Evolutionary conservation across 352 stramenopile species (phyloP), one percentile per base, ranked within the genome.

Genomic region (Pythium myriotylum): DNA sequence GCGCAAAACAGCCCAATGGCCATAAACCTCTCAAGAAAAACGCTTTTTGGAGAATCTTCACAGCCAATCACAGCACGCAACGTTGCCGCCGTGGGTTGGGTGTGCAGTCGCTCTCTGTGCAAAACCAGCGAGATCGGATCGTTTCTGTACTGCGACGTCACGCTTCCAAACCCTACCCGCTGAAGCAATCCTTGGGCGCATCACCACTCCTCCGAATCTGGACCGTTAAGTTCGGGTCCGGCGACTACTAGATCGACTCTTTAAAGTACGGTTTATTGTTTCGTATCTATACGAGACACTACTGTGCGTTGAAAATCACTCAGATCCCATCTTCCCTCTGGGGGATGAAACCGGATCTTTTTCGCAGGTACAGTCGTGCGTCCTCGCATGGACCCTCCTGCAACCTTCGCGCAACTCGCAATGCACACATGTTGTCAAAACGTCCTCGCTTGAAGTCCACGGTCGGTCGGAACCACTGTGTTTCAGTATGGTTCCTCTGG

Each of bases 321-420:
- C 29, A 5, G 29, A 35, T 35, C 29, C 29, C 29, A 35, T 35
- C 29, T 10, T 10, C 29, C 29, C 17, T 26, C 5, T 17, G 24
- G 22, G 50, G 20, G n/a, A n/a, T 46, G n/a, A 49, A 69, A 69
- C 62, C 39, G 62, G 54, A 59, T 69, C 48, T 69, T 56, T 61
- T 69, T 56, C 45, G 40, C n/a, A n/a, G n/a, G n/a, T 19, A 35
- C 17, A 40, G 51, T 67, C 32, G 49, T 37, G 43, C 59, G 43
- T 60, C 52, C 45, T 54, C 62, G 14, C 5, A 35, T 5, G 29
- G 29, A 10, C 29, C 10, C 29, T 35, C 29, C 29, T 35, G 29
- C 29, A 35, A 70, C 56, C 57, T 71, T 71, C 63, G 51, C 41
- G 56, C 57, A 33, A 71, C 63, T 42, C 46, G 39, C 10, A 29